These are phyloP conservation scores for Thelonectria blattea DNA, from an alignment of 2,329 filamentous ascomycete species.

Conservation along the genomic window DNA sequence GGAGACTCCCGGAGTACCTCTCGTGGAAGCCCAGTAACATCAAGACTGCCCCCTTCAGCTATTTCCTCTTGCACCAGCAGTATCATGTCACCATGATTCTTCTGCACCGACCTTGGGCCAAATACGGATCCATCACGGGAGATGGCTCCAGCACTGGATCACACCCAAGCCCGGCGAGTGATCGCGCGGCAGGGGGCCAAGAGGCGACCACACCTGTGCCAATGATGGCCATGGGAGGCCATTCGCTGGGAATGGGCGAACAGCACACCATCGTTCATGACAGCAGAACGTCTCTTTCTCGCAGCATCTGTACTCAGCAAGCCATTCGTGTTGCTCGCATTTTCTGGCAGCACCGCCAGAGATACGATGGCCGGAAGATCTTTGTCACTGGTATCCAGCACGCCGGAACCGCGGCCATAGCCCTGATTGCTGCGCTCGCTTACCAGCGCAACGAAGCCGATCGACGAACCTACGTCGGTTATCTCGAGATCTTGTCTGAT, in stretches of 20 bases:
- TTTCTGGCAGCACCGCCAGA: conserved; percentile 61
- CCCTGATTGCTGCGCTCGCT: conserved; percentile 56
- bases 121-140: conserved; percentile 51
- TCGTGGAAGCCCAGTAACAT: conserved; percentile 57
- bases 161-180: conserved; percentile 41
- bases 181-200: conserved; percentile 18
- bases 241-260: conserved; percentile 40
- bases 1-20: conserved; percentile 54
- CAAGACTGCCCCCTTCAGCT: conserved; percentile 57
- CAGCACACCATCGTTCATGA: conserved; percentile 46
- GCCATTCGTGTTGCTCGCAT: conserved; percentile 59
- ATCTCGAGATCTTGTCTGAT: conserved; percentile 59
- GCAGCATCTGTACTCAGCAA: conserved; percentile 61
- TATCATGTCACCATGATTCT: conserved; percentile 60
- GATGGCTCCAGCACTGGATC: conserved; percentile 41
- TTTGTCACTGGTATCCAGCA: conserved; percentile 59
- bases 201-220: conserved; percentile 28
- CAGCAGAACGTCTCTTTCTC: conserved; percentile 52
- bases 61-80: conserved; percentile 61
- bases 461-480: conserved; percentile 48
- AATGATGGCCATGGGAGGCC: conserved; percentile 21
- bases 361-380: conserved; percentile 58
- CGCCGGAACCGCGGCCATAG: conserved; percentile 59
- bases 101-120: conserved; percentile 59
- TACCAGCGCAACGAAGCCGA: conserved; percentile 45